Conservation (phyloP, 805 yeast species). For the Ogataea corticis region DNA sequence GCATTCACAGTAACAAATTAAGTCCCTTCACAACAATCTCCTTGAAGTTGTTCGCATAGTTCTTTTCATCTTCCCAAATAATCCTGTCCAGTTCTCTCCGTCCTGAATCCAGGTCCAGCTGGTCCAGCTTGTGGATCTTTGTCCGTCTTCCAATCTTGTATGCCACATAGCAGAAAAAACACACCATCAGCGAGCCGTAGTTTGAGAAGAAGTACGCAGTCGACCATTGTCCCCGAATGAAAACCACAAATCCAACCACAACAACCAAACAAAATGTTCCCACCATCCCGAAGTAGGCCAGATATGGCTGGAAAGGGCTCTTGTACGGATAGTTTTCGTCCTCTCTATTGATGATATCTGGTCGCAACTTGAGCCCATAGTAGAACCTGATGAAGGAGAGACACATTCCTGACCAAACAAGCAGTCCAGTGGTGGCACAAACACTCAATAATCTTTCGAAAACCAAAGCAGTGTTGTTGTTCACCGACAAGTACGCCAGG, state of each 20-base stretch:
- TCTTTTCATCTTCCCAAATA: slow-evolving; percentile 74
- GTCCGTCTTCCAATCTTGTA: slow-evolving; percentile 63
- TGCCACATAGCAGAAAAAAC: slow-evolving; percentile 43
- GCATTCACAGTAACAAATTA: slow-evolving; percentile 12
- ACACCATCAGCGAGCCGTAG: slow-evolving; percentile 52
- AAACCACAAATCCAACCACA: slow-evolving; percentile 53
- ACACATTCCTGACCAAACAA: slow-evolving; percentile 77
- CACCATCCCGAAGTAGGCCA: slow-evolving; percentile 49
- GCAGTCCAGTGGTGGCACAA: slow-evolving; percentile 70
- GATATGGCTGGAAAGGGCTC: slow-evolving; percentile 56
- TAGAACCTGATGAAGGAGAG: slow-evolving; percentile 54
- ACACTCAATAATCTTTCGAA: slow-evolving; percentile 68
- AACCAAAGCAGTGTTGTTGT: slow-evolving; percentile 56
- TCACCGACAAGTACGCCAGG: slow-evolving; percentile 60
- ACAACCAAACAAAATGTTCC: slow-evolving; percentile 44
- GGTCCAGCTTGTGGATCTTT: slow-evolving; percentile 65
- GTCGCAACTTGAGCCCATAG: slow-evolving; percentile 52
- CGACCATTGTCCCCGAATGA: slow-evolving; percentile 49
- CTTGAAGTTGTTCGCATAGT: slow-evolving; percentile 33
- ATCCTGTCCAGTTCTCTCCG: slow-evolving; percentile 79
- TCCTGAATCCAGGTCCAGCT: slow-evolving; percentile 80
- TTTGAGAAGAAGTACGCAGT: slow-evolving; percentile 51
- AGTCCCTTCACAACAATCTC: slow-evolving; percentile 32
- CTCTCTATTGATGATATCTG: slow-evolving; percentile 55
- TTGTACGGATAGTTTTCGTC: slow-evolving; percentile 56